These are phyloP conservation scores for Sporobolomyces pararoseus DNA, from an alignment of 768 basidiomycete species.

Conservation along the genomic window DNA sequence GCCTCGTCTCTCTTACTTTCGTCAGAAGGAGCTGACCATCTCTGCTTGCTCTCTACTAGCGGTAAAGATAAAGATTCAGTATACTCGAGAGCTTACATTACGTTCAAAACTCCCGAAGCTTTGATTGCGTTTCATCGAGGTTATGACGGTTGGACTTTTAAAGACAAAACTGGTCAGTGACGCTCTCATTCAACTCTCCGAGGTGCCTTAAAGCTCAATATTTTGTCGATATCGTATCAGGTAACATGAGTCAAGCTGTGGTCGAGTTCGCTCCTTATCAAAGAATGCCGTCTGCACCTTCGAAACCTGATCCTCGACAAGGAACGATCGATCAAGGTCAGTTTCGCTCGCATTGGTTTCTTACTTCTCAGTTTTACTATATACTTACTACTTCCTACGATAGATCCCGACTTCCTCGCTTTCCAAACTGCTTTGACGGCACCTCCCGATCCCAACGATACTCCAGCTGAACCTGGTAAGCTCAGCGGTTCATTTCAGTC, in stretches of 20 bases:
- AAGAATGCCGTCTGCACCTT: conserved; percentile 69
- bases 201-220: no score
- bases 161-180: conserved; percentile 80
- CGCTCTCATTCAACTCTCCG: conserved; percentile 4
- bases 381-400: no score
- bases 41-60: conserved; percentile 21
- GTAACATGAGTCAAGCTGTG: conserved; percentile 78
- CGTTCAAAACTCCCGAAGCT: conserved; percentile 71
- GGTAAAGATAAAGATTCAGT: conserved; percentile 80
- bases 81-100: conserved; percentile 83
- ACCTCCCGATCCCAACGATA: conserved; percentile 55
- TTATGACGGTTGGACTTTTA: conserved; percentile 87
- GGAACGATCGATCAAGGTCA: conserved; percentile 86
- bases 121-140: conserved; percentile 71
- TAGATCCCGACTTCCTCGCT: conserved; percentile 51
- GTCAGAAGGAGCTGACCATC: background rate
- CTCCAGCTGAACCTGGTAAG: conserved; percentile 11
- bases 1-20: background rate
- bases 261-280: conserved; percentile 94
- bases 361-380: no score
- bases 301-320: conserved; percentile 73
- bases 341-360: conserved; percentile 25
- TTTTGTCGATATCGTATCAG: no score
- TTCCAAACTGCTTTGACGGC: conserved; percentile 72
- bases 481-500: no score